Conservation (phyloP, 2,329 filamentous ascomycete species). For the Chaetomium globosum region DNA sequence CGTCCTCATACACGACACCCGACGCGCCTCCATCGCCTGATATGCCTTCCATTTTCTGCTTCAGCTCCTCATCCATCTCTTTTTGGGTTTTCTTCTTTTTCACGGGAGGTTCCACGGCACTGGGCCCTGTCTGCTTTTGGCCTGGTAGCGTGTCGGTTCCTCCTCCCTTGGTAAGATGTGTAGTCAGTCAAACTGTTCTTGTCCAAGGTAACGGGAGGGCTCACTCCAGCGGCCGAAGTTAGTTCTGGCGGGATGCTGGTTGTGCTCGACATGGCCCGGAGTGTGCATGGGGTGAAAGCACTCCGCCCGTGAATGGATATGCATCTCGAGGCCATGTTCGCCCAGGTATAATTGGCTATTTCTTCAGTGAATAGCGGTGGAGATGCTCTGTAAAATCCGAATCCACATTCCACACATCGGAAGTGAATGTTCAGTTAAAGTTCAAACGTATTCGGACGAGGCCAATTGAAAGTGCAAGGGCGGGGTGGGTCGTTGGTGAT, state of each 20-base stretch:
- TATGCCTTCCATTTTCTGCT: slow-evolving; percentile 64
- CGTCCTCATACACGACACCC: slow-evolving; percentile 75
- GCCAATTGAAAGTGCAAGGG: too few relatives aligned
- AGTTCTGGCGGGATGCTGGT: not conserved
- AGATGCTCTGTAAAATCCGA: too few relatives aligned
- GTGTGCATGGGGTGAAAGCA: not conserved
- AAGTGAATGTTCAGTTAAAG: too few relatives aligned
- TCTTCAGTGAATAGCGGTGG: too few relatives aligned
- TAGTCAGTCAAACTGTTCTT: not conserved
- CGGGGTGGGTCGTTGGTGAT: too few relatives aligned
- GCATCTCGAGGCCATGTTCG: not conserved
- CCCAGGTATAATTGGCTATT: not conserved
- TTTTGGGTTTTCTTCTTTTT: slow-evolving; percentile 53
- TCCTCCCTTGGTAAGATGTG: not conserved
- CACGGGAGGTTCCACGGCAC: not conserved
- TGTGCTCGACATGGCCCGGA: not conserved
- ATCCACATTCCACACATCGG: too few relatives aligned
- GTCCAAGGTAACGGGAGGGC: not conserved
- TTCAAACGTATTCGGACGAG: too few relatives aligned
- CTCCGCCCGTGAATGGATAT: too few relatives aligned
- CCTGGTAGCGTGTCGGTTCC: not conserved
- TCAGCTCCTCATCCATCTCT: slow-evolving; percentile 68
- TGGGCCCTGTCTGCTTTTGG: not conserved
- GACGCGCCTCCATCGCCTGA: slow-evolving; percentile 71
- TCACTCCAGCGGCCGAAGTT: not conserved